Conservation (phyloP, 2,329 filamentous ascomycete genomes). For the Penicillium hordei region DNA sequence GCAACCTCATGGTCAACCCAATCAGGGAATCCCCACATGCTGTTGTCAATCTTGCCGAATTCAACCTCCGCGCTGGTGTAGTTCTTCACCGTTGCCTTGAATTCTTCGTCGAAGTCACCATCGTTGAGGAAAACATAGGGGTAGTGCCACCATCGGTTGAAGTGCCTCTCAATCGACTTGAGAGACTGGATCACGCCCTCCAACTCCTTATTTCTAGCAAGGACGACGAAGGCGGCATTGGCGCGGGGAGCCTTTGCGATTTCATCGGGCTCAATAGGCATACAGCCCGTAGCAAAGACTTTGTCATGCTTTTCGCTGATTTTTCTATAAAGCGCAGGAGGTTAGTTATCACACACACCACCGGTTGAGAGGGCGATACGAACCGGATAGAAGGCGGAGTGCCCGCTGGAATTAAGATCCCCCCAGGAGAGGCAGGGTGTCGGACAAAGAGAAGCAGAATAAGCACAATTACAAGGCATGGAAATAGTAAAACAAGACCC, state of each 20-base stretch:
- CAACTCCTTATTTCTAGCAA: conserved; percentile 93
- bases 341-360: conserved; percentile 17
- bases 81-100: conserved; percentile 83
- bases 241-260: conserved; percentile 62
- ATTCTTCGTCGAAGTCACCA: conserved; percentile 91
- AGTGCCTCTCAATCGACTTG: conserved; percentile 97
- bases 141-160: conserved; percentile 98
- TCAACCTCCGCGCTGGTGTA: conserved; percentile 87
- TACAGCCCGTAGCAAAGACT: conserved; percentile 88
- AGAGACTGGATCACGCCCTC: conserved; percentile 95
- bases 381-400: conserved; percentile 88
- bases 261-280: conserved; percentile 68
- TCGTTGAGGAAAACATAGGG: conserved; percentile 98
- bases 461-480: conserved; percentile 83
- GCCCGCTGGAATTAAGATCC: conserved; percentile 83
- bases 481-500: conserved; percentile 89
- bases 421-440: conserved; percentile 78
- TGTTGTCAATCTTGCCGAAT: conserved; percentile 86
- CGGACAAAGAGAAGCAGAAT: conserved; percentile 86
- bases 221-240: conserved; percentile 92
- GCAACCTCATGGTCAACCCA: conserved; percentile 94
- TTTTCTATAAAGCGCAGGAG: conserved; percentile 59
- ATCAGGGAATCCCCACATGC: conserved; percentile 95
- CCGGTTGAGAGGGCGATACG: conserved; percentile 30
- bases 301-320: conserved; percentile 98